Evolutionary conservation across 2,329 filamentous ascomycete genomes (phyloP), one percentile per base, ranked within the genome.

Genomic region (Mollisiaceae sp.): DNA sequence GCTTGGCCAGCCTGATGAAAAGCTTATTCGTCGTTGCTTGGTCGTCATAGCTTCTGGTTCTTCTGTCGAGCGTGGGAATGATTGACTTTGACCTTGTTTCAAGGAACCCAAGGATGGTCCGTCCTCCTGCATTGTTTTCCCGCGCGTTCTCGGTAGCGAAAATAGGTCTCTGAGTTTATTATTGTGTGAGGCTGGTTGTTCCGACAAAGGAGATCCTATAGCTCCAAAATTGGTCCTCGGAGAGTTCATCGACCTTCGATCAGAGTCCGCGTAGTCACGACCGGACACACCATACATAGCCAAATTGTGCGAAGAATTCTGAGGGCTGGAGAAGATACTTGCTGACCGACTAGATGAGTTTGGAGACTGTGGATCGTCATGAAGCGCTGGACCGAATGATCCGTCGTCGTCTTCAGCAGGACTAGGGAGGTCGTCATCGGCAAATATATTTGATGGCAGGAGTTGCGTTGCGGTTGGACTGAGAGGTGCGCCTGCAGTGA

Each of bases 381-480:
- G 76, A 75, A 77, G 76, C 9, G 74, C 75, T 52, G 69, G 69
- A 22, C 69, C 70, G 63, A 75, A 73, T 36, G 70, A 69, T 35
- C 67, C 64, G 66, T 24, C 63, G 2, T 50, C 45, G 20, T 61
- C 67, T 67, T 52, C 77, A 72, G 20, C 68, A 70, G 43, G 81
- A 71, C 81, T 83, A 11, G 79, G 80, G n/a, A 82, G 79, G 18
- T 89, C 88, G 45, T 89, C 83, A 57, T 91, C 89, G 60, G 79
- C 77, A 63, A 86, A 83, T 4, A 90, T 79, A 65, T 86, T 87
- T 1, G 91, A 91, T 0, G 92, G 92, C 18, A 96, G 79, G 3
- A 94, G 81, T 18, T 89, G 85, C 35, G 90, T 88, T 1, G 91
- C 92, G 4, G 90, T 91, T 1, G 92, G 92, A 72, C 91, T 94